Conservation (phyloP, 2,329 filamentous ascomycete genomes). For the Botryotinia narcissicola region DNA sequence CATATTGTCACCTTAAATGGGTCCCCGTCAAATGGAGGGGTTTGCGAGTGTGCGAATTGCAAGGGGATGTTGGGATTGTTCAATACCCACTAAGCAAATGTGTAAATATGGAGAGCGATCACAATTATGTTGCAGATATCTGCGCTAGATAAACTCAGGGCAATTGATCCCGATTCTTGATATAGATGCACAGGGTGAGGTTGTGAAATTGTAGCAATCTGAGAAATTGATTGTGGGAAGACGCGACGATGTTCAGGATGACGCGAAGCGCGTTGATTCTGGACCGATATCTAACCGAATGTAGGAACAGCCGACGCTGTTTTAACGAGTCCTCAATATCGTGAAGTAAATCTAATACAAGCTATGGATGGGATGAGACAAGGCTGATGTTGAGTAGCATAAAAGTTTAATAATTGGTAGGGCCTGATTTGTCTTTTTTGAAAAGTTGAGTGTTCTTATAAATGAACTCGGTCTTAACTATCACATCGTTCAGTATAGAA, state of each 20-base stretch:
- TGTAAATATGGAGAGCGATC: neutral
- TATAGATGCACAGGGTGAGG: neutral
- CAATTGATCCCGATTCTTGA: neutral
- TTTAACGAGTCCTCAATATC: neutral
- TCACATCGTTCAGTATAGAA: neutral
- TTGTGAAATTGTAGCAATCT: neutral
- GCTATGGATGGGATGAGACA: neutral
- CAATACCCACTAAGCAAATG: neutral
- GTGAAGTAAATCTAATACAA: neutral
- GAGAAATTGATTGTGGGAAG: conserved; percentile 6
- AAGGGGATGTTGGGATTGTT: neutral
- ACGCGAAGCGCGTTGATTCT: conserved; percentile 10
- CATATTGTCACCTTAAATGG: conserved; percentile 31
- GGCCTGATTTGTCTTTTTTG: neutral
- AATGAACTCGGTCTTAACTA: neutral
- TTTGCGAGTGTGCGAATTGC: neutral
- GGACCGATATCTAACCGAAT: neutral
- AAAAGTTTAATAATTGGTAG: neutral
- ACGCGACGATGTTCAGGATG: conserved; percentile 11
- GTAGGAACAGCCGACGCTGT: neutral
- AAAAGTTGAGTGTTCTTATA: neutral
- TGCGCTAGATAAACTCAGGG: neutral
- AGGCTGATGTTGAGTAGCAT: neutral
- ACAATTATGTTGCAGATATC: neutral
- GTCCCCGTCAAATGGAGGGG: neutral